These are phyloP conservation scores for Poterioochromonas sp. DNA, from an alignment of 352 stramenopile species.

Conservation along the genomic window DNA sequence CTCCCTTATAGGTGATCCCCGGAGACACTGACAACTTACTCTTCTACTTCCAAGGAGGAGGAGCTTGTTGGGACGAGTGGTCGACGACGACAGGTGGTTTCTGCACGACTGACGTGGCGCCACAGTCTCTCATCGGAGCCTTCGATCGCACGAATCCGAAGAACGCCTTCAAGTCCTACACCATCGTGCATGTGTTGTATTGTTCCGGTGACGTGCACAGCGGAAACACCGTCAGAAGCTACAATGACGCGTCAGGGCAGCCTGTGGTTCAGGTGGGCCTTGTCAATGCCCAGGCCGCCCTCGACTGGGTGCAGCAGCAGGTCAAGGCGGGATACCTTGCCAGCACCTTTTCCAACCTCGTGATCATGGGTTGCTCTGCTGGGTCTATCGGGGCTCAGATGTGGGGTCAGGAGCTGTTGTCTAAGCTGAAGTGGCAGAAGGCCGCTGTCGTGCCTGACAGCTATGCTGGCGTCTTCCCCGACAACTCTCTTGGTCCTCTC, in stretches of 20 bases:
- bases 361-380: slow-evolving; percentile 38
- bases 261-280: slow-evolving; percentile 30
- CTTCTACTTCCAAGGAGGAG: slow-evolving; percentile 43
- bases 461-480: slow-evolving; percentile 41
- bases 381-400: slow-evolving; percentile 39
- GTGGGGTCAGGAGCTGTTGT: slow-evolving; percentile 27
- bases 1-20: slow-evolving; percentile 28
- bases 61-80: slow-evolving; percentile 40
- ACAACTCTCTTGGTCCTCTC: slow-evolving; percentile 19
- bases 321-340: not conserved
- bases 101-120: slow-evolving; percentile 20
- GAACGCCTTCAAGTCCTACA: slow-evolving; percentile 37
- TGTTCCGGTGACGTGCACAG: slow-evolving; percentile 39
- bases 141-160: slow-evolving; percentile 19
- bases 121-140: not conserved
- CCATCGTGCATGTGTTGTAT: slow-evolving; percentile 38
- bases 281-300: slow-evolving; percentile 35
- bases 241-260: slow-evolving; percentile 20
- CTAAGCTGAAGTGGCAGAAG: slow-evolving; percentile 20
- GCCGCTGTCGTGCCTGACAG: slow-evolving; percentile 37
- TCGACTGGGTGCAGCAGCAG: slow-evolving; percentile 37
- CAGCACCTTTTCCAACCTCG: slow-evolving; percentile 33
- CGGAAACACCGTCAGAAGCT: slow-evolving; percentile 29
- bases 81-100: not conserved
- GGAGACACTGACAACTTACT: slow-evolving; percentile 38